Evolutionary conservation across 805 yeast species (phyloP).

Genomic region (Metschnikowia colocasiae): DNA sequence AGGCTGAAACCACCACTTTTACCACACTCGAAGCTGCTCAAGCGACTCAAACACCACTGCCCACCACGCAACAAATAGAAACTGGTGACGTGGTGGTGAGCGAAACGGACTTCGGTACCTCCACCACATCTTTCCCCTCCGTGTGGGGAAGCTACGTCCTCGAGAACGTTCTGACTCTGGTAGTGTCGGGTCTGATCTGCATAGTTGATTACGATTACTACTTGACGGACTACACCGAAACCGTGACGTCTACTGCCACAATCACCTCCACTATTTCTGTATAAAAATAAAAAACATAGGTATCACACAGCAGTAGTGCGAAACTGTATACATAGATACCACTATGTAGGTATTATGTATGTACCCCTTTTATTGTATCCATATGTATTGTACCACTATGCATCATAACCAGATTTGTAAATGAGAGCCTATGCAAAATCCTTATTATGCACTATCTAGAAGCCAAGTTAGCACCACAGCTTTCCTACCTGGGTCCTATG

Average conservation of each 20-base stretch:
- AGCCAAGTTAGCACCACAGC: too few species aligned
- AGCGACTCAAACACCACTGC: constrained; percentile 5
- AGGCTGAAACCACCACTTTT: background rate
- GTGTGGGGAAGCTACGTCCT: constrained; percentile 32
- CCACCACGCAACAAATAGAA: constrained; percentile 21
- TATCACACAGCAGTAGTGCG: background rate
- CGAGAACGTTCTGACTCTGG: constrained; percentile 30
- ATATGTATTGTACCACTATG: too few species aligned
- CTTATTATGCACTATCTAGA: too few species aligned
- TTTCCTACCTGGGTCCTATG: too few species aligned
- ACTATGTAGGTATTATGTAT: too few species aligned
- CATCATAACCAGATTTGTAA: too few species aligned
- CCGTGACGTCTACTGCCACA: constrained; percentile 39
- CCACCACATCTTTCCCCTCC: constrained; percentile 17
- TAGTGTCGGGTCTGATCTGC: constrained; percentile 29
- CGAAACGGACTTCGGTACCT: constrained; percentile 1
- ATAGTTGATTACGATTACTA: constrained; percentile 37
- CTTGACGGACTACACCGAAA: constrained; percentile 26
- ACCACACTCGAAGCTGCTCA: constrained; percentile 8
- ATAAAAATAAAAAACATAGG: background rate
- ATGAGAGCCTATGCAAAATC: too few species aligned
- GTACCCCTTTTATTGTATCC: too few species aligned
- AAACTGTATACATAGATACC: too few species aligned
- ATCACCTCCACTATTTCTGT: constrained; percentile 32
- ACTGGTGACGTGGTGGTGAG: constrained; percentile 21